Evolutionary conservation across 805 yeast genomes (phyloP).

Genomic region (Blastobotrys chiropterorum): DNA sequence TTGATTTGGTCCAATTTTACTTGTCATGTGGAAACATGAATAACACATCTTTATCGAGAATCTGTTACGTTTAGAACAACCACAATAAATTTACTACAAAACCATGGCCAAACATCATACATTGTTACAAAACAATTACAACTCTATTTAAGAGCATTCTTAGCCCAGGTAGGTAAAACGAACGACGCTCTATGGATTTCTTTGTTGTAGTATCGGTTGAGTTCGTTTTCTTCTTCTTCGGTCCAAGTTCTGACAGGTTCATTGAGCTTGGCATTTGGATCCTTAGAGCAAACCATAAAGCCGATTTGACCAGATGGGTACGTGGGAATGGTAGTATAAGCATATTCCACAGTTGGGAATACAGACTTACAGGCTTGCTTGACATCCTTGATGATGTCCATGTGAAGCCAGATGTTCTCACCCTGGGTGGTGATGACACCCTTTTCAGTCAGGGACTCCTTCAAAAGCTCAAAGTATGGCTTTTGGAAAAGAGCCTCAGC

Average conservation of each 20-base stretch:
- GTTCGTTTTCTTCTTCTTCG: constrained; percentile 53
- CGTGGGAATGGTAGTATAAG: constrained; percentile 90
- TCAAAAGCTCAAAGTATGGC: constrained; percentile 63
- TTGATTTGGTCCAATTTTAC: too few species aligned
- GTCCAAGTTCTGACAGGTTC: constrained; percentile 63
- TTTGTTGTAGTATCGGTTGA: constrained; percentile 77
- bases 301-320: constrained; percentile 97
- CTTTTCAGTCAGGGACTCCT: constrained; percentile 53
- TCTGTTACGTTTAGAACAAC: too few species aligned
- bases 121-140: too few species aligned
- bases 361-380: constrained; percentile 75
- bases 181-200: constrained; percentile 84
- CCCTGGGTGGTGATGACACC: constrained; percentile 80
- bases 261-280: constrained; percentile 54
- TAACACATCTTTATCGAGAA: too few species aligned
- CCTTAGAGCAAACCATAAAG: constrained; percentile 93
- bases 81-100: too few species aligned
- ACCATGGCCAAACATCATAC: too few species aligned
- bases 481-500: constrained; percentile 83
- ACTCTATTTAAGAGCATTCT: constrained; percentile 39
- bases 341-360: constrained; percentile 88
- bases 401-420: constrained; percentile 89
- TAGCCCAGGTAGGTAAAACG: constrained; percentile 89
- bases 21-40: too few species aligned
- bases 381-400: constrained; percentile 74